These are phyloP conservation scores for Zalaria obscura DNA, from an alignment of 2,329 filamentous ascomycete species.

Conservation along the genomic window DNA sequence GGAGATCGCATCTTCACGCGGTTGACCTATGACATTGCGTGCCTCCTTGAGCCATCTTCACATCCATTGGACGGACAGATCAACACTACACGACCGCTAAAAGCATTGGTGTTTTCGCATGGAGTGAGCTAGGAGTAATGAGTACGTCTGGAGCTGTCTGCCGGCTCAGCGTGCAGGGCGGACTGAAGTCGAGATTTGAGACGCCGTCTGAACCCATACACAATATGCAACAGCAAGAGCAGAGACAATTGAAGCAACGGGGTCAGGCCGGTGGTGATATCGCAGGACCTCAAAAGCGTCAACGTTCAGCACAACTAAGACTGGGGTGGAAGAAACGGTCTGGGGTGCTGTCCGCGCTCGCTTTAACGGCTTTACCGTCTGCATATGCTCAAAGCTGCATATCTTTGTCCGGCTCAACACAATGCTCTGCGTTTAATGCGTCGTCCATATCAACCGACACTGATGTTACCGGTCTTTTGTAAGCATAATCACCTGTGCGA, in stretches of 20 bases:
- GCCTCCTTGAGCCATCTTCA: too few species aligned
- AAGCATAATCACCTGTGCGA: slow-evolving; percentile 18
- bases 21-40: too few species aligned
- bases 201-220: neutral
- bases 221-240: neutral
- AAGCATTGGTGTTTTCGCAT: neutral
- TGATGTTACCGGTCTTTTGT: slow-evolving; percentile 49
- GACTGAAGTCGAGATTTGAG: neutral
- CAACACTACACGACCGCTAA: neutral
- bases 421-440: slow-evolving; percentile 57
- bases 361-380: slow-evolving; percentile 6
- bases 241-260: too few species aligned
- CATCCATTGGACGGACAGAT: too few species aligned
- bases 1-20: too few species aligned
- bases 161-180: too few species aligned
- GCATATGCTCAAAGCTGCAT: slow-evolving; percentile 41
- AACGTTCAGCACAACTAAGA: neutral
- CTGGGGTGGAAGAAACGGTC: neutral
- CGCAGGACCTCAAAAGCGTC: too few species aligned
- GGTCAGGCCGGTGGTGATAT: too few species aligned
- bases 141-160: too few species aligned
- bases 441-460: slow-evolving; percentile 56
- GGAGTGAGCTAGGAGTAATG: neutral
- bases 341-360: neutral
- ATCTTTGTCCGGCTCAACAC: slow-evolving; percentile 53